Evolutionary conservation across 306 rosid genomes (phyloP), one percentile per base, ranked within the genome.

Genomic region (Calophaca sinica): DNA sequence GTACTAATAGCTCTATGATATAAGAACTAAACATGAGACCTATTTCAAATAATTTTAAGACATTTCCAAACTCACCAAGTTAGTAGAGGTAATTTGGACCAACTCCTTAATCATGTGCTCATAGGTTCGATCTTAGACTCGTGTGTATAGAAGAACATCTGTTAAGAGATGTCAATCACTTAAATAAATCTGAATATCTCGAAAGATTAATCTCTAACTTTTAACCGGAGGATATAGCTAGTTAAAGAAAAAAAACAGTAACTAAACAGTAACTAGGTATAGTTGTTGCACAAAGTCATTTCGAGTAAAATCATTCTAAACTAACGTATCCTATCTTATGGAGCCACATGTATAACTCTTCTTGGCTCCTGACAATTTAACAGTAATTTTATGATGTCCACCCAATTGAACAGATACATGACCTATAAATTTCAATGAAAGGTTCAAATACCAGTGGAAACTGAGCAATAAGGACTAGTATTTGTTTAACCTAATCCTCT

Each of bases 351-450:
- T 35, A n/a, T 13, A 31, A 10, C 4, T 26, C 36, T 8, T 57
- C 62, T 57, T 57, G 36, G 38, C 39, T 57, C 26, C 64, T 6
- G 9, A 26, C 9, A 7, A 52, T 54, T 4, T 49, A 44, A 66
- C 46, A 67, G 38, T 60, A 50, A 61, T 36, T 26, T 32, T 13
- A 55, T 29, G 50, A 53, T 70, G 63, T 68, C 78, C 59, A 81
- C 74, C 65, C 72, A 81, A 38, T 76, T 45, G 57, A 53, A 69
- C 15, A 46, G 44, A 11, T 5, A 9, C 41, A 62, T 4, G 36
- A 14, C 32, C 73, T 60, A 49, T 36, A 77, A 66, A 72, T 77
- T 82, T 82, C 86, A 78, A 67, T 29, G 63, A 26, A 77, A 50
- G 60, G 39, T 73, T 70, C 26, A 20, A 48, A 41, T 7, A 11